phyloP scores from a whole-genome alignment of 2,329 filamentous ascomycete species.

The Fusarium xylarioides region DNA sequence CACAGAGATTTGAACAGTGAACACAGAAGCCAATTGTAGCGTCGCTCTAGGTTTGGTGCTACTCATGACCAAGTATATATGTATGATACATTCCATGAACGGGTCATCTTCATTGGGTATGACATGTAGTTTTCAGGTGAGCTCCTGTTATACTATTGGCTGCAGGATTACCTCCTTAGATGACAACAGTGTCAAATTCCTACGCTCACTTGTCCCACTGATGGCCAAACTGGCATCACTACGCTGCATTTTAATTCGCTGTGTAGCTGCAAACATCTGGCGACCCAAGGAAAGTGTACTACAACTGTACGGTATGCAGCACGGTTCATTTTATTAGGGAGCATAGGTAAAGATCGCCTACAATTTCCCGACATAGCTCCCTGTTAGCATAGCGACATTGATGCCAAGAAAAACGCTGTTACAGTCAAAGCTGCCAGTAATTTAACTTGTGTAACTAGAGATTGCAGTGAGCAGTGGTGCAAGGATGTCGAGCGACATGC shows the following conservation, averaged over 20 bases:
- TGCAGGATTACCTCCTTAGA: background rate
- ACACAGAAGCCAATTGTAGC: background rate
- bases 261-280: constrained; percentile 1
- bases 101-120: background rate
- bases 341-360: background rate
- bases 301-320: background rate
- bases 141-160: constrained; percentile 1
- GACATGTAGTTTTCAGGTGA: background rate
- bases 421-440: constrained; percentile 11
- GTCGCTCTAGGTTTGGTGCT: background rate
- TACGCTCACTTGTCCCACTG: background rate
- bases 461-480: constrained; percentile 23
- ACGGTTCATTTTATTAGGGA: background rate
- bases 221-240: background rate
- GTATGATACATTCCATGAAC: background rate
- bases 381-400: background rate
- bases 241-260: background rate
- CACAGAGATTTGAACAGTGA: background rate
- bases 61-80: background rate
- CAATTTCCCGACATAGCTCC: background rate
- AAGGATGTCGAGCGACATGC: constrained; percentile 21
- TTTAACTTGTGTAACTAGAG: constrained; percentile 18
- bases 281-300: background rate
- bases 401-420: constrained; percentile 16
- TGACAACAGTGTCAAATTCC: background rate